These are phyloP conservation scores for Xylaria nigripes DNA, from an alignment of 495 filamentous ascomycete species.

Conservation along the genomic window DNA sequence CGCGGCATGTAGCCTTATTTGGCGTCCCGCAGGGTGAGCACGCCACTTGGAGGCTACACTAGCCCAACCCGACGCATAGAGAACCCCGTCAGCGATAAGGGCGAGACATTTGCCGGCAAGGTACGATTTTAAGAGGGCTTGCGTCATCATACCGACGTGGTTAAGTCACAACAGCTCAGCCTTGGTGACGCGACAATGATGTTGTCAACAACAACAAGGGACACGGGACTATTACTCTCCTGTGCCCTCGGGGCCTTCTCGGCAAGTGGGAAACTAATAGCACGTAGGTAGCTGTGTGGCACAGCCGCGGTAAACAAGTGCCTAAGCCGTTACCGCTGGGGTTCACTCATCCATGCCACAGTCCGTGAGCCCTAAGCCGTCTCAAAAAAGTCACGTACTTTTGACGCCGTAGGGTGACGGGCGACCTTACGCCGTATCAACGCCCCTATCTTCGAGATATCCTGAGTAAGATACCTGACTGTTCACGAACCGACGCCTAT, in stretches of 20 bases:
- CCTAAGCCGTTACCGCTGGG: no score
- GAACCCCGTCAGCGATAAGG: slow-evolving; percentile 5
- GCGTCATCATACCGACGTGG: slow-evolving; percentile 4
- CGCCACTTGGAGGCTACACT: slow-evolving; percentile 6
- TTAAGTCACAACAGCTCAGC: not conserved
- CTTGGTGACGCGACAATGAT: slow-evolving; percentile 4
- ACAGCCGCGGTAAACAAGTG: no score
- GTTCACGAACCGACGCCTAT: not conserved
- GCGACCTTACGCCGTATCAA: no score
- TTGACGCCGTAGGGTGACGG: no score
- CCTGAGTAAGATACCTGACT: not conserved
- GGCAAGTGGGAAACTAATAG: not conserved
- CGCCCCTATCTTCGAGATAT: no score
- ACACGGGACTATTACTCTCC: not conserved
- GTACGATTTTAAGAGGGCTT: slow-evolving; percentile 2
- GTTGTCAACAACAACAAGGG: not conserved
- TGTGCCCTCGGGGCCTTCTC: not conserved
- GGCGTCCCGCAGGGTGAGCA: slow-evolving; percentile 4
- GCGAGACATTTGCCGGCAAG: not conserved
- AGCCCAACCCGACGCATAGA: slow-evolving; percentile 8
- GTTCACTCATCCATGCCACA: no score
- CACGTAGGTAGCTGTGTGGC: not conserved
- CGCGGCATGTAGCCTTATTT: slow-evolving; percentile 10
- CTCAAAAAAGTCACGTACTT: no score
- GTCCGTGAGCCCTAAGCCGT: no score